Conservation (phyloP, 257 asterid genomes). For the Nicotiana noctiflora region DNA sequence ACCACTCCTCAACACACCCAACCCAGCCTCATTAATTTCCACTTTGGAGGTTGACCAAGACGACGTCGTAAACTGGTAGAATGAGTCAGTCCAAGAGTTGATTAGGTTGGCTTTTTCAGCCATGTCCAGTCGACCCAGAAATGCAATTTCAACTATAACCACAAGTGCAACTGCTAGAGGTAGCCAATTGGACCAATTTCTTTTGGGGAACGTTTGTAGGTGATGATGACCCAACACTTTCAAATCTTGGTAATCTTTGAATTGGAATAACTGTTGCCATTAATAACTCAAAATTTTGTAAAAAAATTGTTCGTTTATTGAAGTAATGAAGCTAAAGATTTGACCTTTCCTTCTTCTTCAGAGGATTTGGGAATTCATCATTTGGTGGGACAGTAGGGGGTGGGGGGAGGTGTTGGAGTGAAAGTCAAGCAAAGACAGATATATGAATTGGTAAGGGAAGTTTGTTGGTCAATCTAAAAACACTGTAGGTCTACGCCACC, state of each 20-base stretch:
- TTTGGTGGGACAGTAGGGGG: neutral
- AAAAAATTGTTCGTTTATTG: neutral
- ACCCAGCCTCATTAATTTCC: neutral
- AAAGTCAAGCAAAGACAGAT: neutral
- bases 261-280: slow-evolving; percentile 21
- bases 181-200: slow-evolving; percentile 55
- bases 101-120: slow-evolving; percentile 72
- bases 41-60: neutral
- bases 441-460: neutral
- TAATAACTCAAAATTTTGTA: neutral
- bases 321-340: neutral
- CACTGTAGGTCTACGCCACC: neutral
- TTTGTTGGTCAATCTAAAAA: neutral
- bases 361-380: neutral
- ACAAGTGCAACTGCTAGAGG: slow-evolving; percentile 62
- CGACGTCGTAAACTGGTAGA: slow-evolving; percentile 53
- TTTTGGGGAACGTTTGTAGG: slow-evolving; percentile 28
- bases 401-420: neutral
- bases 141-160: slow-evolving; percentile 79
- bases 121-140: slow-evolving; percentile 70
- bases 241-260: slow-evolving; percentile 23
- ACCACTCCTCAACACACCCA: neutral
- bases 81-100: slow-evolving; percentile 90
- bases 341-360: neutral
- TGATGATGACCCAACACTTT: slow-evolving; percentile 23